A percentile compares a stretch with the other conserved stretches of the same genome.
phyloP scores from a whole-genome alignment of 202 grass and related monocot species.

The Setaria italica region DNA sequence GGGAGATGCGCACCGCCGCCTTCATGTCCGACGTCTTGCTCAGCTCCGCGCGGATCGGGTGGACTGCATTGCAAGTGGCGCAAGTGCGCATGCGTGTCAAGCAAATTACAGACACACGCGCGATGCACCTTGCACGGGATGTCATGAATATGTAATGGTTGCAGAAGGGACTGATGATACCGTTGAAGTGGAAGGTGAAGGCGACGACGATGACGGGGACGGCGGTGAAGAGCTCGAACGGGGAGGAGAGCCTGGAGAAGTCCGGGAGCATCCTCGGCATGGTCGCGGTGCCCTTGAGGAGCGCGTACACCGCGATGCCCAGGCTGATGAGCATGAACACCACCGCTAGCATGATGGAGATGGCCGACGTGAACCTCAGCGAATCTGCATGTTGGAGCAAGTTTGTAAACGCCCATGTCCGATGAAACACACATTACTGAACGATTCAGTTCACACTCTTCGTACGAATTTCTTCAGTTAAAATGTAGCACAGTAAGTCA shows the following conservation, averaged over 20 bases:
- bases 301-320: slow-evolving; percentile 74
- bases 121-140: too few relatives aligned
- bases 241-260: slow-evolving; percentile 65
- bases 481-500: not conserved
- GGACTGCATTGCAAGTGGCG: slow-evolving; percentile 49
- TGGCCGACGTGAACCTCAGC: slow-evolving; percentile 78
- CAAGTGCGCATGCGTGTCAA: not conserved
- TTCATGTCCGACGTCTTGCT: slow-evolving; percentile 82
- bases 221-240: slow-evolving; percentile 90
- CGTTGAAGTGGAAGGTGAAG: slow-evolving; percentile 99
- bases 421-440: not conserved
- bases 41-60: slow-evolving; percentile 80
- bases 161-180: slow-evolving; percentile 23
- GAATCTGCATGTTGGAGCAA: slow-evolving; percentile 68
- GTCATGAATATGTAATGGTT: too few relatives aligned
- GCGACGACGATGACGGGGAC: slow-evolving; percentile 88
- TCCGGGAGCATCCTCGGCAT: slow-evolving; percentile 80
- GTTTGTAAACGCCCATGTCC: not conserved
- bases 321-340: slow-evolving; percentile 83
- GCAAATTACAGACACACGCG: too few relatives aligned
- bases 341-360: slow-evolving; percentile 81
- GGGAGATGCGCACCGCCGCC: slow-evolving; percentile 72
- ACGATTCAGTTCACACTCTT: not conserved
- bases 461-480: not conserved
- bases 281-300: slow-evolving; percentile 70